These are phyloP conservation scores for Aspergillus latus DNA, from an alignment of 2,329 filamentous ascomycete species.

Conservation along the genomic window DNA sequence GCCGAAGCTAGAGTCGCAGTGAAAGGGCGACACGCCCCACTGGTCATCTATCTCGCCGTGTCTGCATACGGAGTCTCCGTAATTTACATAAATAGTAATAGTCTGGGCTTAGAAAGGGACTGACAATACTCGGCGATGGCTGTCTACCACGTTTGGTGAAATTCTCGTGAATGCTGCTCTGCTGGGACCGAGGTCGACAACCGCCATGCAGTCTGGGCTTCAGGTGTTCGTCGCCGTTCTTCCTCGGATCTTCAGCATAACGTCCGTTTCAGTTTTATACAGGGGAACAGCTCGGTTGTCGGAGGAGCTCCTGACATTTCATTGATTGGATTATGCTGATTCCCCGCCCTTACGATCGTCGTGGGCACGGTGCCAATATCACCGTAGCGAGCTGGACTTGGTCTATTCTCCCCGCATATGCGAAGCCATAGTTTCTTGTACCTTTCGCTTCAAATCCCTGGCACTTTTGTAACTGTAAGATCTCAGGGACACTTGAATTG, in stretches of 20 bases:
- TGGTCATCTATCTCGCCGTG: neutral
- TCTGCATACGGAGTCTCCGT: neutral
- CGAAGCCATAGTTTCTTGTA: no score
- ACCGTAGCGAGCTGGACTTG: no score
- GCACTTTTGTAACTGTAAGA: no score
- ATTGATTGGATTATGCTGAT: no score
- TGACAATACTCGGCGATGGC: neutral
- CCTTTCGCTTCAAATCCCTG: no score
- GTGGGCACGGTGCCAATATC: no score
- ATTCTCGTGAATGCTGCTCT: slow-evolving; percentile 1
- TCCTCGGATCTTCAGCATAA: slow-evolving; percentile 4
- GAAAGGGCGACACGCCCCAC: slow-evolving; percentile 9
- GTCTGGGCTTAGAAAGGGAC: neutral
- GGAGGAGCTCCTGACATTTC: neutral
- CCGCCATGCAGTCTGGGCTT: neutral
- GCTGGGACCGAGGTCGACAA: slow-evolving; percentile 8
- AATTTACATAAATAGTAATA: neutral
- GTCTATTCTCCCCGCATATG: no score
- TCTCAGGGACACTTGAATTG: no score
- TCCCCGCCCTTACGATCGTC: no score
- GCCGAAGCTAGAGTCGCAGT: slow-evolving; percentile 2
- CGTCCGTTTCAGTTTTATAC: slow-evolving; percentile 10
- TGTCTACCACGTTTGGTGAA: neutral
- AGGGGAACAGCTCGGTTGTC: neutral
- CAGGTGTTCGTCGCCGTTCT: slow-evolving; percentile 1